These are phyloP conservation scores for Tilletia walkeri DNA, from an alignment of 1,284 basidiomycete genomes.

Conservation along the genomic window DNA sequence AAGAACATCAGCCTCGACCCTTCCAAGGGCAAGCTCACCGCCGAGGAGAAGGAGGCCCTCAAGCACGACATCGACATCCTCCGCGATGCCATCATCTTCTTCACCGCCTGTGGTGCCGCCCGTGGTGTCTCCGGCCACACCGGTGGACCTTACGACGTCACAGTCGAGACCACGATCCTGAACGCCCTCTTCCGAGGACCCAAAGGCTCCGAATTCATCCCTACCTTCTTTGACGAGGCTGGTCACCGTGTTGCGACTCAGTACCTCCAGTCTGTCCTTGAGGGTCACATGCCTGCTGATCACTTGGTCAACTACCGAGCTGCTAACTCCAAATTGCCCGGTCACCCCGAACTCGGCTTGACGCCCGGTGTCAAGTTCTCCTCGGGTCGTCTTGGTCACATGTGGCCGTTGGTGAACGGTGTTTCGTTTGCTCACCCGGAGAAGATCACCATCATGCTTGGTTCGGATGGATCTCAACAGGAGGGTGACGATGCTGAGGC, in stretches of 20 bases:
- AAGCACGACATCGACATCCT: slow-evolving; percentile 71
- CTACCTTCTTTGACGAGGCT: slow-evolving; percentile 58
- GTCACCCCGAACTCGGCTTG: slow-evolving; percentile 78
- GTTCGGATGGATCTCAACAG: slow-evolving; percentile 82
- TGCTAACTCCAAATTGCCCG: slow-evolving; percentile 77
- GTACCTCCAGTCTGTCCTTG: slow-evolving; percentile 73
- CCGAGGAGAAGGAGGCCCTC: slow-evolving; percentile 26
- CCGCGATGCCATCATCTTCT: slow-evolving; percentile 76
- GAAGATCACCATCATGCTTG: slow-evolving; percentile 74
- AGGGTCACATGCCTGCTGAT: slow-evolving; percentile 69
- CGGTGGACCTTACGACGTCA: slow-evolving; percentile 74
- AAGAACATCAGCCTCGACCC: slow-evolving; percentile 24
- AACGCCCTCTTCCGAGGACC: slow-evolving; percentile 70
- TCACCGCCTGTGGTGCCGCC: slow-evolving; percentile 75
- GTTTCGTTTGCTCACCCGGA: slow-evolving; percentile 73
- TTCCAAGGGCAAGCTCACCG: slow-evolving; percentile 21
- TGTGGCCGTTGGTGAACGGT: slow-evolving; percentile 68
- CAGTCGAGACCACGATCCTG: slow-evolving; percentile 74
- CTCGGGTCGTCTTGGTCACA: slow-evolving; percentile 59
- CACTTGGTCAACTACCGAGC: slow-evolving; percentile 78
- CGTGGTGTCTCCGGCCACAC: slow-evolving; percentile 74
- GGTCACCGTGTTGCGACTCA: slow-evolving; percentile 84
- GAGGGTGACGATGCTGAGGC: slow-evolving; percentile 85
- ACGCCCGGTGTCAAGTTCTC: slow-evolving; percentile 84
- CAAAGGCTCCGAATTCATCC: slow-evolving; percentile 45